Evolutionary conservation across 2,329 filamentous ascomycete species (phyloP), one percentile per base, ranked within the genome.

Genomic region (Microcyclospora pomicola): DNA sequence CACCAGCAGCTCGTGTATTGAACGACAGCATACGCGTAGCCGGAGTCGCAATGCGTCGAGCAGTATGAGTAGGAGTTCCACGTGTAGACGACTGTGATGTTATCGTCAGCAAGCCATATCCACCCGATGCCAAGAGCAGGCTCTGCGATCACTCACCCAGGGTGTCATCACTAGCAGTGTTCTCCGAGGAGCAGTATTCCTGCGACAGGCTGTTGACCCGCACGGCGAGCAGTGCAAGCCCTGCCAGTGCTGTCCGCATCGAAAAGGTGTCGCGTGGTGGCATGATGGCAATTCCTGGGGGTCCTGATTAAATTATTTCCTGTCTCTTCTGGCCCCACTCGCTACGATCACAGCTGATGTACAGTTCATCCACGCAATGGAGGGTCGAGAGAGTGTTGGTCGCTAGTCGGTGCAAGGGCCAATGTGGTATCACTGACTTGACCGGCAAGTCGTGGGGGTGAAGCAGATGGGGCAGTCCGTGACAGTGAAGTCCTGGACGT

Each of bases 1-100:
- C 82, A 88, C 80, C 80, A 88, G 55, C 82, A 88, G 36, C 67
- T 59, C 27, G 73, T 64, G 12, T 60, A 67, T 49, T 83, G 71
- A 1, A 86, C 63, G 34, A 88, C 65, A 46, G 79, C 80, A 44
- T 78, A 82, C 30, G 81, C 80, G 46, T 68, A 81, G 12, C 65
- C 48, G 14, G 54, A 51, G 16, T 59, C 49, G 59, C 82, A 88
- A 35, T 68, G 68, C 35, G 72, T 62, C 35, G 66, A 61, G 54
- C 82, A 88, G 10, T 76, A 68, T 24, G 81, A 81, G 48, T 83
- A 76, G 14, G 80, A 81, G 55, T 85, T 79, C 38, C 52, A 65
- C 33, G 53, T 58, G 42, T 55, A 44, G 41, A 55, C 42, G 38
- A 56, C 59, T 60, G 49, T 19, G 41, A 41, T 15, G 42, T 54